Base-by-base conservation (phyloP, 78 protist genomes). In the Dictyostelium brefeldianum region DNA sequence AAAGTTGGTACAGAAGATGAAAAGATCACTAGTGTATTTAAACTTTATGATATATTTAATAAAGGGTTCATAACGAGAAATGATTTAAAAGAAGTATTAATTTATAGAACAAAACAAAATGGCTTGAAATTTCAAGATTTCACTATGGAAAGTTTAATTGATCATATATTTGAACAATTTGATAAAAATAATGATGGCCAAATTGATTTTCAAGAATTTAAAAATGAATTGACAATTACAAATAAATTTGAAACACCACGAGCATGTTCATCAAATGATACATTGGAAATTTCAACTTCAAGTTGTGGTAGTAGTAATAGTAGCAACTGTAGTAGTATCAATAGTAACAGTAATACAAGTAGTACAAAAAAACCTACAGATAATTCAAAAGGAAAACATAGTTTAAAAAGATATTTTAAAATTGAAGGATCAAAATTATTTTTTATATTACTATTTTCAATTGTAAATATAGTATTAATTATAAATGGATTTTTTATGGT, bases 91-190 rank as follows among this genome's bases (percentile, higher is more conserved):
- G 69, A 59, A 56, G 92, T 75, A 4, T 50, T 84, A 14, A 7
- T 5, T 27, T 74, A 46, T 46, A 53, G 92, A 75, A 57, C 67
- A 0, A 74, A 74, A 74, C 92, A 84, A 29, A 74, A 57, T 84
- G 82, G 82, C 10, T 46, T 84, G 17, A 22, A 67, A 74, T 53
- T 84, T 25, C 59, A 80, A 25, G 92, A 84, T 12, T 29, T 67
- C 4, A 84, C 92, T 5, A 74, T 84, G 41, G 92, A 84, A 3
- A 51, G 78, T 59, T 53, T 84, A 17, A 27, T 84, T 5, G 92
- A 84, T 46, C 79, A 71, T n/a, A 48, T 84, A 10, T 84, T 84
- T 57, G 82, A 84, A 74, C 92, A 84, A 57, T 84, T 84, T 62
- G 92, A 84, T 27, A 84, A 74, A 46, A 84, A 84, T 31, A 36